These are phyloP conservation scores for Ceratocystis smalleyi DNA, from an alignment of 2,329 filamentous ascomycete genomes.

Conservation along the genomic window DNA sequence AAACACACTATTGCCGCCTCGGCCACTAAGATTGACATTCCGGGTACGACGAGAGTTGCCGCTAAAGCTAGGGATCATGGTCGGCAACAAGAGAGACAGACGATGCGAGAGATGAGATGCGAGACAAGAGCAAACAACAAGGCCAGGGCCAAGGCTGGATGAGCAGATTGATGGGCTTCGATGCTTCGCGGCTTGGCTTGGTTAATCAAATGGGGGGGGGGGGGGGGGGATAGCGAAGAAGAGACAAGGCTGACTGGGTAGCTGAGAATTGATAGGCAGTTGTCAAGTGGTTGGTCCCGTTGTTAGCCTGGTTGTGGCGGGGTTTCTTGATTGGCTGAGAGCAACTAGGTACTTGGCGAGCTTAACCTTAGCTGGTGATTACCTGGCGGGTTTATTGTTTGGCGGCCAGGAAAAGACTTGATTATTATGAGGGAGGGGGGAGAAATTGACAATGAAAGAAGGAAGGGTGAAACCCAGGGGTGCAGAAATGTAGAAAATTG, in stretches of 20 bases:
- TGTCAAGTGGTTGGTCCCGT: not conserved
- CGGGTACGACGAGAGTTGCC: constrained; percentile 71
- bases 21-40: constrained; percentile 87
- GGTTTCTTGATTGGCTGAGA: not conserved
- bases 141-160: not conserved
- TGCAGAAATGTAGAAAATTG: not conserved
- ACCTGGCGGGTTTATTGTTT: not conserved
- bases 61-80: constrained; percentile 86
- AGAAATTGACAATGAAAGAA: not conserved
- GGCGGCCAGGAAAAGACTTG: not conserved
- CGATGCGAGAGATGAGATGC: not conserved
- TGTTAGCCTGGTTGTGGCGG: not conserved
- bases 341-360: not conserved
- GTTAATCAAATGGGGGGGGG: not conserved
- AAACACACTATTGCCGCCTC: constrained; percentile 48
- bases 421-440: too few relatives aligned
- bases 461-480: not conserved
- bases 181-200: not conserved
- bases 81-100: not conserved
- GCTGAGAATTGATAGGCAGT: not conserved
- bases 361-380: not conserved
- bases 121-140: too few relatives aligned
- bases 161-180: not conserved
- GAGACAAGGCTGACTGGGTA: not conserved
- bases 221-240: not conserved